A percentile compares a stretch with the other conserved stretches of the same genome.
These are phyloP conservation scores for Syncephalastrum sp. DNA, from an alignment of 371 early-diverging fungal species.

Conservation along the genomic window DNA sequence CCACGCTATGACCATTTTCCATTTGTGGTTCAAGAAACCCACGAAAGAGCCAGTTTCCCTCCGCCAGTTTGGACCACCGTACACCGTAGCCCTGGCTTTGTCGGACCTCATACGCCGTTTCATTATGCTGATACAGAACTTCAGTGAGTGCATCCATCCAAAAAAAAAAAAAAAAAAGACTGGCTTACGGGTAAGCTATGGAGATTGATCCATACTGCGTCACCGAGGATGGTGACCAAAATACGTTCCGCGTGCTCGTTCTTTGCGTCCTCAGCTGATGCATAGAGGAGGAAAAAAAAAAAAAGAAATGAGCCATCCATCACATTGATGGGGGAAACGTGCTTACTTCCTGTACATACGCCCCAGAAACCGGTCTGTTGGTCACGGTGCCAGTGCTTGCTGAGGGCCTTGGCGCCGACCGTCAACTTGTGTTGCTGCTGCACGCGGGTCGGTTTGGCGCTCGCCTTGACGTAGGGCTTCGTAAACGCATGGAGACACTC, in stretches of 20 bases:
- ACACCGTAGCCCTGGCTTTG: slow-evolving; percentile 38
- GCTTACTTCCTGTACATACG: slow-evolving; percentile 32
- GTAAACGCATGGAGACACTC: slow-evolving; percentile 24
- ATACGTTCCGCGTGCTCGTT: slow-evolving; percentile 32
- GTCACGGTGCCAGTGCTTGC: slow-evolving; percentile 48
- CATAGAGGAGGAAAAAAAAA: too few relatives aligned
- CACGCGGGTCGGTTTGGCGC: slow-evolving; percentile 11
- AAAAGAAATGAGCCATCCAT: background rate
- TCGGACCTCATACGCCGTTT: slow-evolving; percentile 35
- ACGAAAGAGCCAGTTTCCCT: slow-evolving; percentile 27
- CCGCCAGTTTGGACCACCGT: slow-evolving; percentile 22
- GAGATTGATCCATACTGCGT: slow-evolving; percentile 39
- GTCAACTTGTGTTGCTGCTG: slow-evolving; percentile 21
- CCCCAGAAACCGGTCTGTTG: slow-evolving; percentile 36
- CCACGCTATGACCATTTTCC: slow-evolving; percentile 36
- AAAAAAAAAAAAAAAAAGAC: too few relatives aligned
- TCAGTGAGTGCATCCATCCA: background rate
- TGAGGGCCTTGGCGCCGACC: slow-evolving; percentile 41
- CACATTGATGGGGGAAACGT: background rate
- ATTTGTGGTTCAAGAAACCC: slow-evolving; percentile 48
- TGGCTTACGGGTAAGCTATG: slow-evolving; percentile 36
- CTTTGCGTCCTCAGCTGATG: slow-evolving; percentile 34
- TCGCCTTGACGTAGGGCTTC: slow-evolving; percentile 12
- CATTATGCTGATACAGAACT: slow-evolving; percentile 23
- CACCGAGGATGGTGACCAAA: slow-evolving; percentile 24